A percentile compares a stretch with the other conserved stretches of the same genome.
Conservation (phyloP, 78 protist species). For the Cavenderia fasciculata region DNA sequence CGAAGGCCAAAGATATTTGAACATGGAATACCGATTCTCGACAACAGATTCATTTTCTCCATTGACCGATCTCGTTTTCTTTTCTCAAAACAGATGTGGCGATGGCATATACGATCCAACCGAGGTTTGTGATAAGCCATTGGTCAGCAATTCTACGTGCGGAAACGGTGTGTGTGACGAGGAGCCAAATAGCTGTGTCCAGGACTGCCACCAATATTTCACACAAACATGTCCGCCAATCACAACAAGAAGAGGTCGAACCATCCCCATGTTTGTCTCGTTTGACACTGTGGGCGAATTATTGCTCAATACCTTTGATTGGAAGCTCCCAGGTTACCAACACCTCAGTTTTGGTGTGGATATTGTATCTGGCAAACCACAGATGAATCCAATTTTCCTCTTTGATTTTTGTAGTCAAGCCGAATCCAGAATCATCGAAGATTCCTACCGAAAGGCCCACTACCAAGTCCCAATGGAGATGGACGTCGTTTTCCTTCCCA, state of each 20-base stretch:
- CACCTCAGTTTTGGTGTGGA: neutral
- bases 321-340: constrained; percentile 3
- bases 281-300: neutral
- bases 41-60: neutral
- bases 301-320: neutral
- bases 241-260: neutral
- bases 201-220: neutral
- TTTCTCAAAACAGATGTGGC: neutral
- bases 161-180: constrained; percentile 13
- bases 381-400: neutral
- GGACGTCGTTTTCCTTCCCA: neutral
- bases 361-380: neutral
- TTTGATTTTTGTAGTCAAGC: constrained; percentile 2
- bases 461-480: constrained; percentile 7
- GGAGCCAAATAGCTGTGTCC: neutral
- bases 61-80: neutral
- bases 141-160: neutral
- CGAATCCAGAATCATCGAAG: neutral
- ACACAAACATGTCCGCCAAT: neutral
- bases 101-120: neutral
- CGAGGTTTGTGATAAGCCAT: neutral
- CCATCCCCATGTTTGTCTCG: neutral
- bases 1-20: neutral
- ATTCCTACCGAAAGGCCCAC: neutral
- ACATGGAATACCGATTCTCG: neutral